Evolutionary conservation across 1,284 basidiomycete genomes (phyloP).

Genomic region (Coniferiporia weirii): DNA sequence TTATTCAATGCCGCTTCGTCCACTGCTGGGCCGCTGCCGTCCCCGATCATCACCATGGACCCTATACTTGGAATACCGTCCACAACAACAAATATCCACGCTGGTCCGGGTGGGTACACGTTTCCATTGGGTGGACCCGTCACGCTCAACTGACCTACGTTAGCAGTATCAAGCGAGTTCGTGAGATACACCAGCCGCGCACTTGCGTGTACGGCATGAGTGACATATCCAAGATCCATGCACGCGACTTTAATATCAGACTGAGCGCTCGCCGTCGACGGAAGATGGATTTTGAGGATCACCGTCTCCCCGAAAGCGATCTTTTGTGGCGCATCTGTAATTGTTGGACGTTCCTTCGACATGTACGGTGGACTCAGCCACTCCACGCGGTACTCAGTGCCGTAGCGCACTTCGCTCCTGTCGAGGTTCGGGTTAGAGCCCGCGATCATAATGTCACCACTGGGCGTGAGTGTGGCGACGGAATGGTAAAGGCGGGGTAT

Average conservation of each 20-base stretch:
- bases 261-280: slow-evolving; percentile 23
- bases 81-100: slow-evolving; percentile 67
- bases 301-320: slow-evolving; percentile 44
- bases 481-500: slow-evolving; percentile 85
- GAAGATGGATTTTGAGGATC: slow-evolving; percentile 37
- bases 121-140: slow-evolving; percentile 55
- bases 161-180: slow-evolving; percentile 29
- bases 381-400: slow-evolving; percentile 78
- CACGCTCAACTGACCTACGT: slow-evolving; percentile 38
- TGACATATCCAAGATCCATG: slow-evolving; percentile 76
- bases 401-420: slow-evolving; percentile 60
- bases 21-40: slow-evolving; percentile 53
- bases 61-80: slow-evolving; percentile 67
- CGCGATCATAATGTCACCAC: slow-evolving; percentile 68
- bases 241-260: slow-evolving; percentile 49
- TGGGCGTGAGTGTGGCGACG: slow-evolving; percentile 65
- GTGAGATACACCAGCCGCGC: slow-evolving; percentile 67
- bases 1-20: slow-evolving; percentile 49
- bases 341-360: slow-evolving; percentile 45
- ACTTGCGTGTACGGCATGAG: slow-evolving; percentile 76
- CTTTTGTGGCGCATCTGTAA: slow-evolving; percentile 30
- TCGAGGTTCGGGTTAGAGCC: slow-evolving; percentile 84
- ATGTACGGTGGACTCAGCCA: slow-evolving; percentile 73
- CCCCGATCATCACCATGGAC: slow-evolving; percentile 64
- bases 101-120: slow-evolving; percentile 79